A percentile compares a stretch with the other conserved stretches of the same genome.
Evolutionary conservation across 805 yeast genomes (phyloP).

Genomic region (Yarrowia sp.): DNA sequence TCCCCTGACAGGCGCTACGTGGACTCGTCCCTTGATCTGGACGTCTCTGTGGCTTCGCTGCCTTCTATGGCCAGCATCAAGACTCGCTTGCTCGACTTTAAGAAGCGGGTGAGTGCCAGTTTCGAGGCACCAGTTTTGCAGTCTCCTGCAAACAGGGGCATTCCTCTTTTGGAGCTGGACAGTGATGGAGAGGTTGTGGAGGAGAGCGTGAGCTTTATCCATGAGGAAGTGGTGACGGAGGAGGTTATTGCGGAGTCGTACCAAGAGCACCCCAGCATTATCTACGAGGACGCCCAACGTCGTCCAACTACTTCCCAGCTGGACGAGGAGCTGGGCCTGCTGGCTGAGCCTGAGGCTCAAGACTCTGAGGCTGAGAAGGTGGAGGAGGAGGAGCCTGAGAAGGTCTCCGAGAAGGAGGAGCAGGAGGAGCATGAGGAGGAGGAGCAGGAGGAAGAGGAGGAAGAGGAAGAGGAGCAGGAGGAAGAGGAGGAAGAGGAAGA

Average conservation of each 20-base stretch:
- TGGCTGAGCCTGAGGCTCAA: too few species aligned
- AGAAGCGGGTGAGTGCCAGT: too few species aligned
- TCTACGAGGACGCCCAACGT: too few species aligned
- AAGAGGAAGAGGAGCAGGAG: background rate
- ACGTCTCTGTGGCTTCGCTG: slow-evolving; percentile 1
- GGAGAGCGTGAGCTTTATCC: background rate
- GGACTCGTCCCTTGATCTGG: background rate
- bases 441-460: background rate
- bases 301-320: too few species aligned
- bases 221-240: background rate
- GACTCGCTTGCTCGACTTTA: too few species aligned
- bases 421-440: background rate
- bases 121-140: too few species aligned
- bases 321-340: too few species aligned
- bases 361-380: too few species aligned
- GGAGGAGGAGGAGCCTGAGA: background rate
- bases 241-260: background rate
- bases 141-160: background rate
- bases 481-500: background rate
- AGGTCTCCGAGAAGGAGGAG: too few species aligned
- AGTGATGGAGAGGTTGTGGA: background rate
- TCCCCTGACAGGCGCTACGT: background rate
- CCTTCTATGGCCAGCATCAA: background rate
- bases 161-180: background rate
- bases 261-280: too few species aligned